phyloP scores from a whole-genome alignment of 2,329 filamentous ascomycete species.

The Aspergillus thermomutatus region DNA sequence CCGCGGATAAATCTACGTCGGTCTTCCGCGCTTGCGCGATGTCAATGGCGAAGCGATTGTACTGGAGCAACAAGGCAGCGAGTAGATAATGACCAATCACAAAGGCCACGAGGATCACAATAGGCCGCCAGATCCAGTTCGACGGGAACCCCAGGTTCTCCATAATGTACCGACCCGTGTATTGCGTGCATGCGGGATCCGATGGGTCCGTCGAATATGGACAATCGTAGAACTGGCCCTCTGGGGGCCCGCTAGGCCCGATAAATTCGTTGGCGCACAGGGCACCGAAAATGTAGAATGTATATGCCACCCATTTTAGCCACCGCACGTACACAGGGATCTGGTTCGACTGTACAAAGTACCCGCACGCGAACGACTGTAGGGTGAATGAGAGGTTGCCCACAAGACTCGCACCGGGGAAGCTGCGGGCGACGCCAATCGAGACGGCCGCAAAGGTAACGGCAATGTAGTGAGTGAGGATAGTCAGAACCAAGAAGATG shows the following conservation, averaged over 20 bases:
- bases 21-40: slow-evolving; percentile 60
- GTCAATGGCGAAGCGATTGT: slow-evolving; percentile 64
- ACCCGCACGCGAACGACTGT: slow-evolving; percentile 72
- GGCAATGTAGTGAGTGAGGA: slow-evolving; percentile 70
- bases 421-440: slow-evolving; percentile 63
- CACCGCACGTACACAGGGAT: slow-evolving; percentile 76
- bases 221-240: slow-evolving; percentile 69
- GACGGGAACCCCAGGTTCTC: slow-evolving; percentile 63
- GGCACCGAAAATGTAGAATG: slow-evolving; percentile 64
- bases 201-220: slow-evolving; percentile 59
- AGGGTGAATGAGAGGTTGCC: slow-evolving; percentile 70
- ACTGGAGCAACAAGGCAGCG: slow-evolving; percentile 61
- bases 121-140: slow-evolving; percentile 66
- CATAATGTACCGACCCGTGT: slow-evolving; percentile 68
- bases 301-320: slow-evolving; percentile 55
- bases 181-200: slow-evolving; percentile 65
- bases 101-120: slow-evolving; percentile 61
- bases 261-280: slow-evolving; percentile 70
- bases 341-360: slow-evolving; percentile 69
- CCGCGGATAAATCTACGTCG: slow-evolving; percentile 62
- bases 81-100: slow-evolving; percentile 60
- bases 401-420: slow-evolving; percentile 67
- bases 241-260: slow-evolving; percentile 30
- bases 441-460: slow-evolving; percentile 69
- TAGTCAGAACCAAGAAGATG: slow-evolving; percentile 64